phyloP scores from a whole-genome alignment of 768 basidiomycete genomes.

The Serendipita vermifera region DNA sequence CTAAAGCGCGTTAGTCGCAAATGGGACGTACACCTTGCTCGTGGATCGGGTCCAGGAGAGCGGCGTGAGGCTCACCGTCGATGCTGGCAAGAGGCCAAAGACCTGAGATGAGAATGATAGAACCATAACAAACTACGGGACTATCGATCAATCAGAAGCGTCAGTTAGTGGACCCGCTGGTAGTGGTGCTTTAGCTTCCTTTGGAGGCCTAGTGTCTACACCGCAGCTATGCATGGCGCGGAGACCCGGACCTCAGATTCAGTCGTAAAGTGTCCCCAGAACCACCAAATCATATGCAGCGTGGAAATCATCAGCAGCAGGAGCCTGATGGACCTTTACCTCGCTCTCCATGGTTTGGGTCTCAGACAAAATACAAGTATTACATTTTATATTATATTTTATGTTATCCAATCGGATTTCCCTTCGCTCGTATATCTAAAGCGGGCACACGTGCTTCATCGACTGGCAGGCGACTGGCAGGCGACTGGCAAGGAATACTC shows the following conservation, averaged over 20 bases:
- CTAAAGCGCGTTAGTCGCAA: not conserved
- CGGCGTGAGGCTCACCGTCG: not conserved
- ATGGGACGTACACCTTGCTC: not conserved
- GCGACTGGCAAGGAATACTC: too few relatives aligned
- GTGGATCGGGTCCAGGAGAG: not conserved
- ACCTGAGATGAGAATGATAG: not conserved
- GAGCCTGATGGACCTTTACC: conserved; percentile 9
- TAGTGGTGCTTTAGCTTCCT: conserved; percentile 13
- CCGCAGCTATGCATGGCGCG: too few relatives aligned
- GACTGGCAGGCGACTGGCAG: too few relatives aligned
- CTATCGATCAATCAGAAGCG: not conserved
- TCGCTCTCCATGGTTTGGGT: conserved; percentile 49
- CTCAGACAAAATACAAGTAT: conserved; percentile 74
- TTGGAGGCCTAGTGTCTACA: too few relatives aligned
- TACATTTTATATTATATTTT: too few relatives aligned
- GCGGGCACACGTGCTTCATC: too few relatives aligned
- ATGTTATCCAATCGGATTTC: too few relatives aligned
- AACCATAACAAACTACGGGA: not conserved
- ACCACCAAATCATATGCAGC: not conserved
- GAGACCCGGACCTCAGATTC: too few relatives aligned
- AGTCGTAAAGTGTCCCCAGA: too few relatives aligned
- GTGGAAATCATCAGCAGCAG: conserved; percentile 6
- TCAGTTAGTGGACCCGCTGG: conserved; percentile 15
- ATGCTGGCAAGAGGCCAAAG: conserved; percentile 3
- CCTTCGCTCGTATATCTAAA: too few relatives aligned